These are phyloP conservation scores for Thalassiosira profunda DNA, from an alignment of 108 stramenopile genomes.

Conservation along the genomic window DNA sequence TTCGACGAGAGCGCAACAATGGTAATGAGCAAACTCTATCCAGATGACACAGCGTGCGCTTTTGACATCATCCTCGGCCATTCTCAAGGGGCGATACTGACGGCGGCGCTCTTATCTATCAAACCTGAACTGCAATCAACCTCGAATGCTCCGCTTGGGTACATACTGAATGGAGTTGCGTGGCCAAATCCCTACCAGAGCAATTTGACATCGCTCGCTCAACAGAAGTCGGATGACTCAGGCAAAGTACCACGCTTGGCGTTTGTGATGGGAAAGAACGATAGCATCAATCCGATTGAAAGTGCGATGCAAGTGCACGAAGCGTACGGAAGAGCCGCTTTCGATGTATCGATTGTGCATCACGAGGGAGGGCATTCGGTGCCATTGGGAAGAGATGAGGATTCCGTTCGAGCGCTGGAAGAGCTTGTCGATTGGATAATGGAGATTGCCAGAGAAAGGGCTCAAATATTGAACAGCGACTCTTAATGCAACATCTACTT, in stretches of 20 bases:
- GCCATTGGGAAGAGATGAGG: constrained; percentile 41
- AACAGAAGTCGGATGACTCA: background rate
- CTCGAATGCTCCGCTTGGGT: constrained; percentile 22
- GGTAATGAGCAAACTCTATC: constrained; percentile 42
- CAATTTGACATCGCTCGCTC: background rate
- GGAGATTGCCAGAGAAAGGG: constrained; percentile 2
- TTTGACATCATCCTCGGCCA: constrained; percentile 80
- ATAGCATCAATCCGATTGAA: constrained; percentile 73
- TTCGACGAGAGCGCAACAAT: constrained; percentile 60
- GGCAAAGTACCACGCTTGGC: constrained; percentile 34
- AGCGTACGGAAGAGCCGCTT: constrained; percentile 34
- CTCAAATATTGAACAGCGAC: background rate
- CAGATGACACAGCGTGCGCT: constrained; percentile 17
- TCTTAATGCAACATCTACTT: too few relatives aligned
- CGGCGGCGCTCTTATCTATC: constrained; percentile 62
- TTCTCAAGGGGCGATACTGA: constrained; percentile 86
- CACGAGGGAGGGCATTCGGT: constrained; percentile 79
- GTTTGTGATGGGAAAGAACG: constrained; percentile 67
- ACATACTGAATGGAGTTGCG: constrained; percentile 81
- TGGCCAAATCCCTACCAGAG: constrained; percentile 74
- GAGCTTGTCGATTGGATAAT: constrained; percentile 41
- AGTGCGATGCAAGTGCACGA: constrained; percentile 61
- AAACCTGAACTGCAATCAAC: constrained; percentile 9
- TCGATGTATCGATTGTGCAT: constrained; percentile 52
- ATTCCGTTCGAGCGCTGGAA: constrained; percentile 29